A percentile compares a stretch with the other conserved stretches of the same genome.
phyloP scores from a whole-genome alignment of 1,284 basidiomycete genomes.

The Irpex rosettiformis region DNA sequence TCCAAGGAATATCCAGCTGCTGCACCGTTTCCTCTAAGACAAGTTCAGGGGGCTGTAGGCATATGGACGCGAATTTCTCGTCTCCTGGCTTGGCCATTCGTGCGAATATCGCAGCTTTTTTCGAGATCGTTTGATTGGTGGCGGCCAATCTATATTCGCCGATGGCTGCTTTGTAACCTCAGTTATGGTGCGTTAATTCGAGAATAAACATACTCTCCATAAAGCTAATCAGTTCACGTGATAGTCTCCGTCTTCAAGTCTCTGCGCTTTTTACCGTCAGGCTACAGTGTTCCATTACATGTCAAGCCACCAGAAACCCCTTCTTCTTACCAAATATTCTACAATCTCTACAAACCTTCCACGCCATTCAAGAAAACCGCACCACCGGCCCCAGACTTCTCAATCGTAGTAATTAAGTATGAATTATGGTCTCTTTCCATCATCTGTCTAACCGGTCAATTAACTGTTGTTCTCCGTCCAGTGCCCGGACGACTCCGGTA shows the following conservation, averaged over 20 bases:
- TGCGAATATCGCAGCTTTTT: constrained; percentile 29
- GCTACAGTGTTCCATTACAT: constrained; percentile 43
- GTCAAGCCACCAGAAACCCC: constrained; percentile 14
- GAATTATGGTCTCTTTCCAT: constrained; percentile 25
- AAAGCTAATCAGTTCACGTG: neutral
- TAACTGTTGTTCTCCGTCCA: constrained; percentile 26
- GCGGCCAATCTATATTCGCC: constrained; percentile 45
- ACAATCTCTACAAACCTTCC: constrained; percentile 88
- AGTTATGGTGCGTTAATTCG: constrained; percentile 43
- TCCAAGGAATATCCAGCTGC: constrained; percentile 56
- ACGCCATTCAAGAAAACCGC: constrained; percentile 81
- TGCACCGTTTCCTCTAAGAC: constrained; percentile 27
- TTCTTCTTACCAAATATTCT: constrained; percentile 84
- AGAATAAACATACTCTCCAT: neutral
- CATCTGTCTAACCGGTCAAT: neutral
- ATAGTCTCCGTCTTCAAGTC: constrained; percentile 68
- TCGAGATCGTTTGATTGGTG: constrained; percentile 51
- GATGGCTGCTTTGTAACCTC: constrained; percentile 43
- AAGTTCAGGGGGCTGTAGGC: constrained; percentile 14
- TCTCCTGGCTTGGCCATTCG: constrained; percentile 34
- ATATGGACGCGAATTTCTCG: constrained; percentile 31
- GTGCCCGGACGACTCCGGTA: constrained; percentile 70
- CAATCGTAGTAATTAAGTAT: constrained; percentile 83
- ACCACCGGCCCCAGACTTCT: constrained; percentile 84
- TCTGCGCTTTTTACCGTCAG: constrained; percentile 74